Evolutionary conservation across 495 filamentous ascomycete species (phyloP).

Genomic region (Aspergillus homomorphus): DNA sequence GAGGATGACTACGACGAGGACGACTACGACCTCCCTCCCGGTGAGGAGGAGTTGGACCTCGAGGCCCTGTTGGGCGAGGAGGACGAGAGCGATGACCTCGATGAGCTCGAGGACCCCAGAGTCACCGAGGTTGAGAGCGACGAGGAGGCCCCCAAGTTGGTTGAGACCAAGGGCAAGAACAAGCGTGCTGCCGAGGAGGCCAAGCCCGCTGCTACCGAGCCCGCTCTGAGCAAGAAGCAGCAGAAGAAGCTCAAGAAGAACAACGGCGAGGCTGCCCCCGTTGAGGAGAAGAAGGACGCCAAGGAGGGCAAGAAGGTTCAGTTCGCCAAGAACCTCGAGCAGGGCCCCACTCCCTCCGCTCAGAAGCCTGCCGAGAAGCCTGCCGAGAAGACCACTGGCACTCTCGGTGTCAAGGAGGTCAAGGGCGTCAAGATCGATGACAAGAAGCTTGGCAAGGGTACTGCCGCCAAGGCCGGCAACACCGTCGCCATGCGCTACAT

Average conservation of each 20-base stretch:
- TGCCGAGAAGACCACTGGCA: constrained; percentile 43
- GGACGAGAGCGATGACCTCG: constrained; percentile 80
- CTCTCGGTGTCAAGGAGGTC: constrained; percentile 69
- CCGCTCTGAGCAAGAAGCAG: constrained; percentile 88
- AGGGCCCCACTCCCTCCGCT: constrained; percentile 75
- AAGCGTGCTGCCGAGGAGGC: constrained; percentile 77
- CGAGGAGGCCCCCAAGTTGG: constrained; percentile 77
- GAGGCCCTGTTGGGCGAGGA: constrained; percentile 56
- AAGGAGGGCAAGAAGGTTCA: constrained; percentile 84
- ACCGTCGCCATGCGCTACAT: constrained; percentile 93
- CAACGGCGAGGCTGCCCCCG: constrained; percentile 73
- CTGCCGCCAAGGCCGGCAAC: constrained; percentile 79
- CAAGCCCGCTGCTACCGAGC: constrained; percentile 61
- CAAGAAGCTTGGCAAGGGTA: constrained; percentile 83
- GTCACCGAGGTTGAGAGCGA: constrained; percentile 83
- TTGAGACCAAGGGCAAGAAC: constrained; percentile 74
- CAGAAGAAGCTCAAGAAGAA: constrained; percentile 99
- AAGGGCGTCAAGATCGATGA: constrained; percentile 91
- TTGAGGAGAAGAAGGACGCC: constrained; percentile 54
- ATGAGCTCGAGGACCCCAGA: constrained; percentile 73
- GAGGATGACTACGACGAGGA: constrained; percentile 62
- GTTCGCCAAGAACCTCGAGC: constrained; percentile 97
- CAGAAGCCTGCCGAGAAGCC: constrained; percentile 45
- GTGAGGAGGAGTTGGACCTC: constrained; percentile 62
- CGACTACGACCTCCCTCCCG: constrained; percentile 79